Evolutionary conservation across 495 filamentous ascomycete species (phyloP), one percentile per base, ranked within the genome.

Genomic region (Penicillium lividum): DNA sequence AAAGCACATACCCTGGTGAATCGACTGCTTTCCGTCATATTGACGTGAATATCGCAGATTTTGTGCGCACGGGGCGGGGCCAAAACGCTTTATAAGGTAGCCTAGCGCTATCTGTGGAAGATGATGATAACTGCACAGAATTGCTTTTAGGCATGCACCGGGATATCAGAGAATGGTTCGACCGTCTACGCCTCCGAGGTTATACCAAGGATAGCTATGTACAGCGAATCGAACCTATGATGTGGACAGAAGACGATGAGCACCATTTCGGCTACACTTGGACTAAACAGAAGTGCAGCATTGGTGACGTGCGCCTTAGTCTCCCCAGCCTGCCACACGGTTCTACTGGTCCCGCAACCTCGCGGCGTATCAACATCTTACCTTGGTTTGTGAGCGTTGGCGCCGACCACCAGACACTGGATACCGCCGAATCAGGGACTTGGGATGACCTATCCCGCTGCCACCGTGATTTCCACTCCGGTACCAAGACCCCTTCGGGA

Each of bases 51-150:
- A 29, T 54, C 7, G 11, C 38, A 9, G 29, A 34, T 10, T 54
- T 44, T 45, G 8, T 54, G 6, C 16, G 18, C 18, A 54, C 27
- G 16, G 52, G 52, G 11, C 22, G 43, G 10, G 40, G 52, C 9
- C 25, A 11, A 10, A 46, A 29, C n/a, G 40, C 27, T 8, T 7
- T 45, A 15, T 38, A 54, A 8, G 40, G 40, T 6, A 30, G 27
- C 30, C 22, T 54, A 5, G 45, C 42, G 28, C n/a, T 54, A 7
- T 16, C 40, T 1, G 15, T 45, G 15, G 52, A 46, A 33, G 38
- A 54, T 46, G 15, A 22, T 7, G 27, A 54, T n/a, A 54, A 45
- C 38, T 54, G 52, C 18, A n/a, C 40, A n/a, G 25, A 29, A 5
- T 8, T 46, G 13, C 45, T 54, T 33, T 5, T n/a, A 3, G 38